Evolutionary conservation across 1,139 yeast genomes (phyloP).

Genomic region (Taphrina deformans): DNA sequence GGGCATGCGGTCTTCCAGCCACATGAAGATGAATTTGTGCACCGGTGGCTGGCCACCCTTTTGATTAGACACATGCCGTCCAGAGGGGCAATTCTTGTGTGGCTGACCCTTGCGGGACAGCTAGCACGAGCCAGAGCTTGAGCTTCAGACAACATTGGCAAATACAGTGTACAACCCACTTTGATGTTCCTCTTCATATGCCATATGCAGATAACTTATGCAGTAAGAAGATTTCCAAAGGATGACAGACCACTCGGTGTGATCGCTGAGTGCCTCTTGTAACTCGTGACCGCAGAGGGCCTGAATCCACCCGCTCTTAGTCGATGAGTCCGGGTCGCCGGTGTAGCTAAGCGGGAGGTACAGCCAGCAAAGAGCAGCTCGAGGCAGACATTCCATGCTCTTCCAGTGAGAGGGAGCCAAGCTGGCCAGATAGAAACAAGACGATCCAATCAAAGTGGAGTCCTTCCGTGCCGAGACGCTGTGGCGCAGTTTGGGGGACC

Average conservation of each 20-base stretch:
- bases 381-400: background rate
- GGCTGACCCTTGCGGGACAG: background rate
- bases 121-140: background rate
- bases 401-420: background rate
- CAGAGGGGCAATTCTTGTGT: background rate
- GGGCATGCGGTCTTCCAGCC: no score
- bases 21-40: no score
- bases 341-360: background rate
- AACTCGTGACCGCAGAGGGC: no score
- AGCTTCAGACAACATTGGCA: background rate
- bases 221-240: no score
- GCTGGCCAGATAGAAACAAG: background rate
- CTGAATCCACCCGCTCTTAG: no score
- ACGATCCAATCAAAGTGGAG: background rate
- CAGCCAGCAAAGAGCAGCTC: background rate
- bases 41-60: no score
- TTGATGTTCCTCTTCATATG: no score
- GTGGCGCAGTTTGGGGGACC: slow-evolving; percentile 8
- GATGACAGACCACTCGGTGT: no score
- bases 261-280: no score
- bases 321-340: no score
- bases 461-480: background rate
- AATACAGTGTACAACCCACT: no score
- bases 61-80: background rate
- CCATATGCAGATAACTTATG: no score